Evolutionary conservation across 1,139 yeast genomes (phyloP).

Genomic region (Yamadazyma spencermartinsiae): DNA sequence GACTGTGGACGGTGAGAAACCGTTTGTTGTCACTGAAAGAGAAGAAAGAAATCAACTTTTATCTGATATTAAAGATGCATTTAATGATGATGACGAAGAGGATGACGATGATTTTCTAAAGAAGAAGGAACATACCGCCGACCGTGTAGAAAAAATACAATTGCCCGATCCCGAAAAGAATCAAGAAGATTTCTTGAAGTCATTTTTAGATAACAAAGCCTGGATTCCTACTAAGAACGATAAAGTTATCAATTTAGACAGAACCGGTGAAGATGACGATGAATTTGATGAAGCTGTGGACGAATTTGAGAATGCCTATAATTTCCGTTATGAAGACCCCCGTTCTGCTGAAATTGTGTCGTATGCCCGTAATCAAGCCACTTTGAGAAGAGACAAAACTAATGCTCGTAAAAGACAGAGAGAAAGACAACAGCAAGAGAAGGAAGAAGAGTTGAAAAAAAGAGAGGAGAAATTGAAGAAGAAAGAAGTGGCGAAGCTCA

Average conservation of each 20-base stretch:
- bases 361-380: slow-evolving; percentile 96
- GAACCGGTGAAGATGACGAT: slow-evolving; percentile 65
- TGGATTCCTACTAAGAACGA: slow-evolving; percentile 78
- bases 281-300: slow-evolving; percentile 94
- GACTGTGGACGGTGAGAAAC: slow-evolving; percentile 59
- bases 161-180: slow-evolving; percentile 73
- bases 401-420: slow-evolving; percentile 80
- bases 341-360: slow-evolving; percentile 87
- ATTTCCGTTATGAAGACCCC: slow-evolving; percentile 93
- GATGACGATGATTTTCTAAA: slow-evolving; percentile 54
- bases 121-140: slow-evolving; percentile 42
- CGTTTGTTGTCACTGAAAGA: slow-evolving; percentile 69
- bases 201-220: slow-evolving; percentile 74
- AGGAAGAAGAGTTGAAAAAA: slow-evolving; percentile 51
- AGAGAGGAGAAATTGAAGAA: slow-evolving; percentile 65
- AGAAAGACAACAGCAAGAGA: slow-evolving; percentile 63
- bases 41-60: slow-evolving; percentile 74
- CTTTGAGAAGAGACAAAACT: slow-evolving; percentile 78
- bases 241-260: slow-evolving; percentile 55
- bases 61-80: slow-evolving; percentile 72
- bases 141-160: slow-evolving; percentile 13
- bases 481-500: slow-evolving; percentile 73
- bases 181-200: slow-evolving; percentile 67
- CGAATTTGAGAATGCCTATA: slow-evolving; percentile 86
- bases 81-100: slow-evolving; percentile 51